phyloP scores from a whole-genome alignment of 2,329 filamentous ascomycete species.

The Cryphonectria naterciae region DNA sequence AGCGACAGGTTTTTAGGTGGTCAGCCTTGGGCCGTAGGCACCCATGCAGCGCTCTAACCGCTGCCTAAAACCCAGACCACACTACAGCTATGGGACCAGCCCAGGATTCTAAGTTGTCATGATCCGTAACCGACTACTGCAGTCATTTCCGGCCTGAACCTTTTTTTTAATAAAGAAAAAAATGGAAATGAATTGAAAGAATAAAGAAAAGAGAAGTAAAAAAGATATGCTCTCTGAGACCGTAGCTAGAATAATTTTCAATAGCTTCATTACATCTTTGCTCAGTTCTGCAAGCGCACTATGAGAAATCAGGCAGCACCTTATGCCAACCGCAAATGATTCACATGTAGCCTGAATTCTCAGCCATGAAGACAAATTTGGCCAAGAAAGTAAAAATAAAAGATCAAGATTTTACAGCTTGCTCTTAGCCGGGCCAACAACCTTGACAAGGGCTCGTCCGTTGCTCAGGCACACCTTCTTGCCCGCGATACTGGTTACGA shows the following conservation, averaged over 20 bases:
- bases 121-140: neutral
- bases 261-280: neutral
- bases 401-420: slow-evolving; percentile 58
- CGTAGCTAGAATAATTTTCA: neutral
- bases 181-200: too few species aligned
- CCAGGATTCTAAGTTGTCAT: neutral
- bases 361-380: neutral
- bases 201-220: neutral
- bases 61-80: neutral
- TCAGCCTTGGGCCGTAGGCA: neutral
- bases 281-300: neutral
- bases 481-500: slow-evolving; percentile 74
- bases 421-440: slow-evolving; percentile 58
- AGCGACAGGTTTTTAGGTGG: neutral
- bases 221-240: neutral
- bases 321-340: neutral
- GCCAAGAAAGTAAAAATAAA: neutral
- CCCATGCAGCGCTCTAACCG: neutral
- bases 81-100: neutral
- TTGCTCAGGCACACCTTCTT: slow-evolving; percentile 89
- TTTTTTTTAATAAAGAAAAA: too few species aligned
- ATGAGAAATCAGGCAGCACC: neutral
- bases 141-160: neutral
- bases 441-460: slow-evolving; percentile 77
- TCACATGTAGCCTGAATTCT: neutral